Conservation (phyloP, 2,329 filamentous ascomycete species). For the Colletotrichum tropicale region DNA sequence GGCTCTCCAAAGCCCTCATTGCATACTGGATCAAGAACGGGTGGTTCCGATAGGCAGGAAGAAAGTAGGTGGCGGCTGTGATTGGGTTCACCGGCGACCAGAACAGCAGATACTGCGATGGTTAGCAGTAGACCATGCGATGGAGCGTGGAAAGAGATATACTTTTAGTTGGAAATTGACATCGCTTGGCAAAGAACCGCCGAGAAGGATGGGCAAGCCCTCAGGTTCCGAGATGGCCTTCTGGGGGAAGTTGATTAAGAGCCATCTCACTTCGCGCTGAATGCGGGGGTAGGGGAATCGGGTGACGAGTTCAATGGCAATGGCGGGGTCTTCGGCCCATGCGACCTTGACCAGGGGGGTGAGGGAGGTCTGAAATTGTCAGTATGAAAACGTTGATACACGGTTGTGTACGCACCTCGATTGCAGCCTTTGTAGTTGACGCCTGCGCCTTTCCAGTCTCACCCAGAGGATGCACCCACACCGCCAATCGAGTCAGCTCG, state of each 20-base stretch:
- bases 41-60: conserved; percentile 89
- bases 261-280: conserved; percentile 75
- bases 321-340: conserved; percentile 82
- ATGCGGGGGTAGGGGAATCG: conserved; percentile 80
- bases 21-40: conserved; percentile 96
- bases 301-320: conserved; percentile 84
- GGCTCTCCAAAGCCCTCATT: conserved; percentile 91
- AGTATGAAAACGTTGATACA: neutral
- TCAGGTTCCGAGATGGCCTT: conserved; percentile 83
- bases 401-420: conserved; percentile 37
- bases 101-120: conserved; percentile 78
- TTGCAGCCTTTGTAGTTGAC: conserved; percentile 18
- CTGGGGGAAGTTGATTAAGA: conserved; percentile 83
- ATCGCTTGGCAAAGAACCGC: conserved; percentile 76
- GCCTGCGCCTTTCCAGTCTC: conserved; percentile 41
- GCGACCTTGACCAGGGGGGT: conserved; percentile 76
- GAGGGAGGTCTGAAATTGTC: conserved; percentile 54
- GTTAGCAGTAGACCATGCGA: conserved; percentile 27
- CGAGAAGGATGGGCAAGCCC: conserved; percentile 82
- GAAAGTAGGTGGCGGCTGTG: conserved; percentile 90
- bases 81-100: conserved; percentile 94
- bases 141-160: conserved; percentile 22
- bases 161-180: conserved; percentile 86
- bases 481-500: conserved; percentile 80
- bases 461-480: conserved; percentile 87